These are phyloP conservation scores for Ceratobasidium sp. DNA, from an alignment of 1,284 basidiomycete genomes.

Conservation along the genomic window DNA sequence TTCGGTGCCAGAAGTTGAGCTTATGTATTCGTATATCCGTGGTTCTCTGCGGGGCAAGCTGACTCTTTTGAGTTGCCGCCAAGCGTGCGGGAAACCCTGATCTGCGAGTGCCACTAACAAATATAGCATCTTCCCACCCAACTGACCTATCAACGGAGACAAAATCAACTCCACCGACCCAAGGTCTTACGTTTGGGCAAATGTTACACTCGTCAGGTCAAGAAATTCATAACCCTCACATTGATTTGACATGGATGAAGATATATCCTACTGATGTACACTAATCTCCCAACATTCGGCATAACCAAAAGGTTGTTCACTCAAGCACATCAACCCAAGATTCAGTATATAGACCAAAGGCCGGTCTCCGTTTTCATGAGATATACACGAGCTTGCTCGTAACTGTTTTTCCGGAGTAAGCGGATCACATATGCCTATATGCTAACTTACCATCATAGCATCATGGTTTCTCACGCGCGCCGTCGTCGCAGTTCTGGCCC, in stretches of 20 bases:
- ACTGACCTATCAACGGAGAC: background rate
- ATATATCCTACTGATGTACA: background rate
- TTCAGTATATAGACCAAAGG: too few relatives aligned
- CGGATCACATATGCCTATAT: background rate
- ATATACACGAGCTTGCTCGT: too few relatives aligned
- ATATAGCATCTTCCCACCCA: background rate
- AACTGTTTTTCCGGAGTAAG: background rate
- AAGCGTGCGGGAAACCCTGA: background rate
- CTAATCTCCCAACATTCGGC: slow-evolving; percentile 5
- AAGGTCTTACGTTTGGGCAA: background rate
- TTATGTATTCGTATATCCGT: background rate
- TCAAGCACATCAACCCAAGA: background rate
- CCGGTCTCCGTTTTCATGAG: too few relatives aligned
- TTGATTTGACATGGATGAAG: slow-evolving; percentile 5
- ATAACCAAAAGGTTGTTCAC: background rate
- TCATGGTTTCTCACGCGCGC: too few relatives aligned
- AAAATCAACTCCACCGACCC: slow-evolving; percentile 16
- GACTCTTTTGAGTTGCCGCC: background rate
- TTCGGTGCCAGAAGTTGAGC: background rate
- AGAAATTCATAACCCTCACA: background rate
- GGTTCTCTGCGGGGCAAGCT: background rate
- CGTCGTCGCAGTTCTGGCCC: background rate
- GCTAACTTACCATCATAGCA: too few relatives aligned
- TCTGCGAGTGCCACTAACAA: slow-evolving; percentile 6
- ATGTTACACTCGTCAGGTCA: background rate